Conservation (phyloP, 768 basidiomycete genomes). For the Naganishia kalamii region DNA sequence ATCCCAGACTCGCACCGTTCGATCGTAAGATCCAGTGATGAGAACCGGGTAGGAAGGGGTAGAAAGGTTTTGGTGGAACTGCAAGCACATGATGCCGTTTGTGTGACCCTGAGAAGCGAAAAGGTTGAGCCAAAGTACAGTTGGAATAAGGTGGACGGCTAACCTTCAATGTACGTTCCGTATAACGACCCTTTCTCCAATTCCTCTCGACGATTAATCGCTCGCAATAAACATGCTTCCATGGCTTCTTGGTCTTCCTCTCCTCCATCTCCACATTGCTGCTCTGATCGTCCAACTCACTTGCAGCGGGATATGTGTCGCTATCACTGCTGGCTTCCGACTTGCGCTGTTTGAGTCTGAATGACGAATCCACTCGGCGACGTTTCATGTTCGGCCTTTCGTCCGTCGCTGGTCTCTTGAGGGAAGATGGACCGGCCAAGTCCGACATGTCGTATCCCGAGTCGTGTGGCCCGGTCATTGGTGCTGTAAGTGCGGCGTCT, state of each 20-base stretch:
- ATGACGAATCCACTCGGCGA: constrained; percentile 1
- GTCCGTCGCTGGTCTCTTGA: neutral
- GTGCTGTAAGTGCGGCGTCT: neutral
- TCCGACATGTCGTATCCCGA: too few relatives aligned
- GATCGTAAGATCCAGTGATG: constrained; percentile 96
- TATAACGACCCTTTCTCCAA: constrained; percentile 89
- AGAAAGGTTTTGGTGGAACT: constrained; percentile 76
- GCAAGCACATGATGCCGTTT: constrained; percentile 94
- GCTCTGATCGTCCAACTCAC: neutral
- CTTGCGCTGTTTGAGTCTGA: neutral
- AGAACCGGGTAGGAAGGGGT: constrained; percentile 76
- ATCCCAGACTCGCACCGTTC: constrained; percentile 92
- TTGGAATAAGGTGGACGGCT: neutral
- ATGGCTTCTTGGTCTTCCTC: constrained; percentile 65
- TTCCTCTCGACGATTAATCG: constrained; percentile 93
- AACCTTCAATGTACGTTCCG: constrained; percentile 66
- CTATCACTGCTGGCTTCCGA: constrained; percentile 9
- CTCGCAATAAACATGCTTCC: constrained; percentile 98
- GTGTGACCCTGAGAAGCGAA: constrained; percentile 61
- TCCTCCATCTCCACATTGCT: neutral
- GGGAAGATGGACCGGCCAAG: neutral
- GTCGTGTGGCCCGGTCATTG: neutral
- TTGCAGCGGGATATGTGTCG: neutral
- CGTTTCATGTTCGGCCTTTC: neutral
- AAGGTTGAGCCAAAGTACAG: neutral